These are phyloP conservation scores for Aspergillus flavus DNA, from an alignment of 2,329 filamentous ascomycete genomes.

Conservation along the genomic window DNA sequence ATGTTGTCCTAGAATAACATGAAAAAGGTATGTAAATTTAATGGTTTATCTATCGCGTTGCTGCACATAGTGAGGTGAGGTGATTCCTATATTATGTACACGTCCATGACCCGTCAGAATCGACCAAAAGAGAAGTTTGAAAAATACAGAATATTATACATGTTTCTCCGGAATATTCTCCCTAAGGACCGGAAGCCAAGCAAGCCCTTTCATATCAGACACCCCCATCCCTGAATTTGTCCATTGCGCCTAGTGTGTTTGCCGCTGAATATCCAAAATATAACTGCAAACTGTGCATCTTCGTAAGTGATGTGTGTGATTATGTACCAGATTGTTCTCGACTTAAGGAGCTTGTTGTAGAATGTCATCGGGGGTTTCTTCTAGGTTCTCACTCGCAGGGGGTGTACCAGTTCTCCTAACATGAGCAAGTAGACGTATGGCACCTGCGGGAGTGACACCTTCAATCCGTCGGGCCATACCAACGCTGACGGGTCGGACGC, in stretches of 20 bases:
- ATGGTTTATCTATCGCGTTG: background rate
- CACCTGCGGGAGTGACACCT: conserved; percentile 60
- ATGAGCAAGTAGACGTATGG: conserved; percentile 47
- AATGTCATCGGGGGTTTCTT: conserved; percentile 21
- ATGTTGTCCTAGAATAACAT: background rate
- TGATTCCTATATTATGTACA: background rate
- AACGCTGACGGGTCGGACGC: conserved; percentile 77
- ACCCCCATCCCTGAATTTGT: background rate
- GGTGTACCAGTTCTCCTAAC: conserved; percentile 26
- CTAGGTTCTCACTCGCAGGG: conserved; percentile 10
- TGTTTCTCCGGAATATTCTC: background rate
- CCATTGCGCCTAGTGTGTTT: background rate
- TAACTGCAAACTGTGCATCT: background rate
- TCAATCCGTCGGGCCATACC: conserved; percentile 88
- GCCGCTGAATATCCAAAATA: background rate
- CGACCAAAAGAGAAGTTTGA: background rate
- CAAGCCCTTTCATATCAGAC: background rate
- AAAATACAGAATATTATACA: background rate
- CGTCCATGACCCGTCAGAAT: background rate
- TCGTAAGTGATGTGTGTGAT: background rate
- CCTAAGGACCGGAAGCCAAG: background rate
- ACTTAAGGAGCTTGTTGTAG: conserved; percentile 13
- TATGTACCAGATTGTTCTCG: background rate
- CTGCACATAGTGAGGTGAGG: conserved; percentile 1
- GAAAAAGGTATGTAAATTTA: background rate